phyloP scores from a whole-genome alignment of 768 basidiomycete species.

The Termitomyces eurrhizus region DNA sequence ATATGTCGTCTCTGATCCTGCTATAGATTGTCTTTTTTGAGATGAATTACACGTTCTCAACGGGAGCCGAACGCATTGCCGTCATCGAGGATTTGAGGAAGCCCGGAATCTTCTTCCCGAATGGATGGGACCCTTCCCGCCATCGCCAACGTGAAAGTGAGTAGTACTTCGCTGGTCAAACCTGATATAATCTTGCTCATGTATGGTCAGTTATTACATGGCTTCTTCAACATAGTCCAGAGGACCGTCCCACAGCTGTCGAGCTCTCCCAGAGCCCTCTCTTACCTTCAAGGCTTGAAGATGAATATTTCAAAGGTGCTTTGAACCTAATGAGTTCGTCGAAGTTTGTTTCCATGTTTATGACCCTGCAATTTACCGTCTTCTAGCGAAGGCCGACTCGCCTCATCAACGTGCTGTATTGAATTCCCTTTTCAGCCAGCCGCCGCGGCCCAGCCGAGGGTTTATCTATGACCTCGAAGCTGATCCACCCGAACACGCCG shows the following conservation, averaged over 20 bases:
- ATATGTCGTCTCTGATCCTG: neutral
- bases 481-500: conserved; percentile 64
- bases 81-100: conserved; percentile 79
- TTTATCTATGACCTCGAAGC: conserved; percentile 74
- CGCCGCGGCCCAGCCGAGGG: conserved; percentile 57
- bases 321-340: conserved; percentile 67
- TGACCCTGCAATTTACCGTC: neutral
- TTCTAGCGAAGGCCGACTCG: conserved; percentile 71
- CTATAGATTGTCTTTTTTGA: conserved; percentile 92
- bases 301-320: conserved; percentile 83
- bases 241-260: conserved; percentile 73
- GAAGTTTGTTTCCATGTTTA: neutral
- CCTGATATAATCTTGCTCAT: neutral
- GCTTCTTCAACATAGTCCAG: conserved; percentile 80
- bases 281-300: conserved; percentile 73
- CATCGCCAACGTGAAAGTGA: conserved; percentile 66
- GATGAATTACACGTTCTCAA: conserved; percentile 86
- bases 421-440: conserved; percentile 72
- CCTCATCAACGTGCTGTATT: conserved; percentile 78
- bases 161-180: conserved; percentile 20
- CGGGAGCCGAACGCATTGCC: conserved; percentile 77
- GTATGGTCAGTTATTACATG: conserved; percentile 60
- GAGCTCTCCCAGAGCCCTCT: conserved; percentile 79
- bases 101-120: conserved; percentile 73
- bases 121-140: conserved; percentile 60